These are phyloP conservation scores for Podospora conica DNA, from an alignment of 495 filamentous ascomycete genomes.

Conservation along the genomic window DNA sequence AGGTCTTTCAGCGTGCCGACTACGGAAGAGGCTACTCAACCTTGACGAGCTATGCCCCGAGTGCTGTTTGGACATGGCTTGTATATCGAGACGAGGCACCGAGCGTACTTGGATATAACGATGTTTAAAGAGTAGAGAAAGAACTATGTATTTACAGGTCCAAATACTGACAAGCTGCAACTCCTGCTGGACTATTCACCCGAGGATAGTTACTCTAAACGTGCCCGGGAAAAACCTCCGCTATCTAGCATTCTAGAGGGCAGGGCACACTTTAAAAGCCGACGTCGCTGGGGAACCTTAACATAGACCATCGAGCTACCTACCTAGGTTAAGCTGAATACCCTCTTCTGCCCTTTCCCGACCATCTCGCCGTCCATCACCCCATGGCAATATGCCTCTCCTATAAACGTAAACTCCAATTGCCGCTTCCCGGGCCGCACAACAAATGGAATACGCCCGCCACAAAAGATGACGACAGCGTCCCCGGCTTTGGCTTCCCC, in stretches of 20 bases:
- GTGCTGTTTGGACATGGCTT: slow-evolving; percentile 29
- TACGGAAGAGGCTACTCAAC: slow-evolving; percentile 25
- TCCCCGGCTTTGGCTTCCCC: slow-evolving; percentile 1
- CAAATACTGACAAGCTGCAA: no score
- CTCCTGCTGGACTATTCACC: no score
- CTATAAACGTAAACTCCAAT: slow-evolving; percentile 3
- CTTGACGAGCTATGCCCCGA: slow-evolving; percentile 24
- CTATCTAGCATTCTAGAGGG: no score
- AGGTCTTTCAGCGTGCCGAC: slow-evolving; percentile 25
- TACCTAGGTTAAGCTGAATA: no score
- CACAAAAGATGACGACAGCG: slow-evolving; percentile 11
- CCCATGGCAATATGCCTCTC: slow-evolving; percentile 18
- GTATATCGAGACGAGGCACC: slow-evolving; percentile 16
- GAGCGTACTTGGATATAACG: slow-evolving; percentile 23
- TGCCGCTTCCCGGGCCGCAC: slow-evolving; percentile 4
- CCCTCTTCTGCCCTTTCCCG: background rate
- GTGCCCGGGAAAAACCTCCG: no score
- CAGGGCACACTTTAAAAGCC: no score
- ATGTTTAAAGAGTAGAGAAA: slow-evolving; percentile 28
- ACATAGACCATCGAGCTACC: no score
- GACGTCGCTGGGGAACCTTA: no score
- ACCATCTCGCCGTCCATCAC: slow-evolving; percentile 18
- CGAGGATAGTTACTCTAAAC: no score
- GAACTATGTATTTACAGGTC: no score
- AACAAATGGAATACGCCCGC: slow-evolving; percentile 12